Evolutionary conservation across 371 early-diverging fungal species (phyloP), one percentile per base, ranked within the genome.

Genomic region (Fennellomyces sp.): DNA sequence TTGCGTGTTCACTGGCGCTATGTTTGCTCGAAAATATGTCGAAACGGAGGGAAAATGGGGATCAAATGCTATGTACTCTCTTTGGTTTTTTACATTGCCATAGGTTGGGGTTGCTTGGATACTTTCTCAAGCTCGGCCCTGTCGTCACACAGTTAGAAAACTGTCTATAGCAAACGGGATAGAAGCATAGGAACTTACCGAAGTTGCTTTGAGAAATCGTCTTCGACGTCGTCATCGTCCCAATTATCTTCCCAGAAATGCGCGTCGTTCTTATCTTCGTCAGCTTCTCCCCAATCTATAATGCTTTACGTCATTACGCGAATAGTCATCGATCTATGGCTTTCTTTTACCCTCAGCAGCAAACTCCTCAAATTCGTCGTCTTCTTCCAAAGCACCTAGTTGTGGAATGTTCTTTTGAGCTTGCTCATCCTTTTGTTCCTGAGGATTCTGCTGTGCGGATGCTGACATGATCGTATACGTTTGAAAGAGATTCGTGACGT

Each of bases 331-430:
- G 21, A 27, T 54, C 49, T 12, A 33, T 28, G 12, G 36, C 2
- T 2, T 23, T 23, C 39, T 39, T 57, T 56, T 80, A 92, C 94
- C 92, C 80, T 95, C 93, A 28, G 83, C 87, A 58, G 83, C 84
- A 69, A 95, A 95, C 73, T 95, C 95, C 61, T 95, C 95, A 74
- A 95, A 95, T 61, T 95, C 95, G 61, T 94, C 94, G 75, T 95
- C 95, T 58, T 94, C 94, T 67, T 93, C 94, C 56, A 94, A 79
- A 25, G 84, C 84, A 25, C 84, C 85, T 23, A 89, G 68, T 55
- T 86, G 81, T 39, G 89, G 82, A 33, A 70, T 49, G 12, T 67
- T 66, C 33, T 76, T 78, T 50, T 72, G 66, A 33, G 66, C 36
- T 25, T 63, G 56, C 21, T 71, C 72, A 51, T 62, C 70, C 19